Evolutionary conservation across 2,329 filamentous ascomycete species (phyloP).

Genomic region (Colletotrichum limetticola): DNA sequence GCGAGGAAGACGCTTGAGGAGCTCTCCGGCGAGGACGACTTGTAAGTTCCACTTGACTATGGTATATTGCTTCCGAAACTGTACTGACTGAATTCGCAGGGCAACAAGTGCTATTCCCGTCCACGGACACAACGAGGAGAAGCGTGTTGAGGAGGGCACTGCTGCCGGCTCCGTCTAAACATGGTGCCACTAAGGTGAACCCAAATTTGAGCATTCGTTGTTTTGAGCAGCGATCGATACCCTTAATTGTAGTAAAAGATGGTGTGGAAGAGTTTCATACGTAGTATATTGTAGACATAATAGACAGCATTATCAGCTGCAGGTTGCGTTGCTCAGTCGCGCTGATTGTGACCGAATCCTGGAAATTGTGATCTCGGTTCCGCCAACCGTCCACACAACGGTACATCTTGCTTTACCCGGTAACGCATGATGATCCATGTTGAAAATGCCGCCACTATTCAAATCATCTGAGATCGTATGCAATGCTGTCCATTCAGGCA

Average conservation of each 20-base stretch:
- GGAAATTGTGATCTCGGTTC: neutral
- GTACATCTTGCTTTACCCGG: no score
- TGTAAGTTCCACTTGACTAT: conserved; percentile 11
- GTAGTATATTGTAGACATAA: conserved; percentile 14
- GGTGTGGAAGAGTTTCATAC: neutral
- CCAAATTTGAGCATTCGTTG: neutral
- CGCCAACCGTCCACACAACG: neutral
- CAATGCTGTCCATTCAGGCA: neutral
- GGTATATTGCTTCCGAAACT: no score
- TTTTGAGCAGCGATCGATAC: conserved; percentile 16
- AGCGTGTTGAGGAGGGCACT: conserved; percentile 29
- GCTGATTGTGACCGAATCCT: neutral
- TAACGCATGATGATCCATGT: no score
- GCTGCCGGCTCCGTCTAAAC: conserved; percentile 17
- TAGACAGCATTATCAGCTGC: neutral
- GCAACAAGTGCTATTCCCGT: conserved; percentile 22
- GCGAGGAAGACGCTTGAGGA: conserved; percentile 59
- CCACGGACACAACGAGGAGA: conserved; percentile 30
- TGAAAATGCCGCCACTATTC: neutral
- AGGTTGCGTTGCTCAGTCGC: neutral
- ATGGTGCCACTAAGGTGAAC: neutral
- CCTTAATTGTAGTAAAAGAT: neutral
- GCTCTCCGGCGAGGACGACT: conserved; percentile 53
- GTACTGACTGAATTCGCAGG: conserved; percentile 1
- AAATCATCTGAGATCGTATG: neutral